Base-by-base conservation (phyloP, 805 yeast genomes). In the Cyberlindnera galapagoensis region DNA sequence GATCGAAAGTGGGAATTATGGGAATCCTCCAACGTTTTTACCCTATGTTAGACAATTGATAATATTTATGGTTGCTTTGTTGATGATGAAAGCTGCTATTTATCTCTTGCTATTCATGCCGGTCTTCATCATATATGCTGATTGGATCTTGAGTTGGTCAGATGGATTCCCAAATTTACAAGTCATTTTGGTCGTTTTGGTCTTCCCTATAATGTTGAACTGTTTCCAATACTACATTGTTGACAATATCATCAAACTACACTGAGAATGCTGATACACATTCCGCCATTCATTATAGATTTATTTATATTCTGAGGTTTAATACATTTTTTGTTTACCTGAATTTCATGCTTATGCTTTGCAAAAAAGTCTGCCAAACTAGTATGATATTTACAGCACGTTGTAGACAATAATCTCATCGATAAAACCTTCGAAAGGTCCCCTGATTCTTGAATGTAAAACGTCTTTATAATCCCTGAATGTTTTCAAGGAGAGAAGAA, bases 101-200 rank as follows among this genome's bases (percentile, higher is more conserved):
- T 75, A 72, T 38, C 40, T 80, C 2, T 53, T 85, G 23, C 66
- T 82, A 23, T 67, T 75, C 30, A 57, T 78, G 43, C 88, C 87
- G 26, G 63, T 77, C 37, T 71, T 84, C 40, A 88, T 82, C 39
- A 63, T 63, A 24, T 63, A 82, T 27, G 86, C 94, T 10, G 77
- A 77, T 36, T 74, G 83, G 63, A 58, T 87, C 21, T 62, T 90
- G 17, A 74, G 83, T n/a, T 83, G 95, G 92, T 73, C 92, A 5
- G 79, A 80, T 46, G 73, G 72, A 33, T 76, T 77, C 55, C 92
- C 94, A 3, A 76, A 80, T 40, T 67, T 86, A 23, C 95, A 92
- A 54, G 84, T 90, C 11, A 78, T 82, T 24, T 71, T 90, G 39
- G 95, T 92, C 17, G 80, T 90, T 77, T 73, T 92, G 51, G 71